Evolutionary conservation across 192 early-diverging fungal genomes (phyloP).

Genomic region (Tieghemiomyces parasiticus): DNA sequence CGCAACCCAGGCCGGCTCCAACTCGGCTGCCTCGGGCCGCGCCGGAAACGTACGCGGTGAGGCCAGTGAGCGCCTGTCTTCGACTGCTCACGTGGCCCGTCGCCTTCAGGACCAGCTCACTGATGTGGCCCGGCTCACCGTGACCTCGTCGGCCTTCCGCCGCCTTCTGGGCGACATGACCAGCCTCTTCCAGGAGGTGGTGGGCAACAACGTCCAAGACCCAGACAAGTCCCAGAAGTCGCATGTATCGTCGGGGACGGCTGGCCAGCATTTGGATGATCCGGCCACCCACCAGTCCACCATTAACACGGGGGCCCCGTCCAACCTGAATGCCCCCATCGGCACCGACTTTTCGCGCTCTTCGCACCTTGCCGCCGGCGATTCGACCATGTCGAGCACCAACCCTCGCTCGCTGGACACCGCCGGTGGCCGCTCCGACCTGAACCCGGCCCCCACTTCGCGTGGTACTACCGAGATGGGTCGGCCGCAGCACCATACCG

Average conservation of each 20-base stretch:
- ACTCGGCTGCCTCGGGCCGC: background rate
- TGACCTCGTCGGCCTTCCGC: constrained; percentile 32
- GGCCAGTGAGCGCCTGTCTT: background rate
- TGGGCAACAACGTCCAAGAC: background rate
- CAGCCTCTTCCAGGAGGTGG: constrained; percentile 19
- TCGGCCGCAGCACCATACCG: background rate
- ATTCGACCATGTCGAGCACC: too few species aligned
- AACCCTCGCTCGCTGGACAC: background rate
- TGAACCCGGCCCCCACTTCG: background rate
- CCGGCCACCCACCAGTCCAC: background rate
- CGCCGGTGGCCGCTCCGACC: too few species aligned
- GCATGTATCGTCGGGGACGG: background rate
- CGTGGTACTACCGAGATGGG: too few species aligned
- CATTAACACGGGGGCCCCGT: too few species aligned
- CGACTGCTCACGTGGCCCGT: background rate
- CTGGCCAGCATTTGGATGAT: background rate
- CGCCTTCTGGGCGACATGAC: constrained; percentile 24
- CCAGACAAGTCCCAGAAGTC: background rate
- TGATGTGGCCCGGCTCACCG: constrained; percentile 24
- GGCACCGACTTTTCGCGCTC: background rate
- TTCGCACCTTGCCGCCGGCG: background rate
- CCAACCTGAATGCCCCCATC: background rate
- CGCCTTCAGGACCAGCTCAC: background rate
- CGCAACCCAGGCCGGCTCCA: constrained; percentile 7
- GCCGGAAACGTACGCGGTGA: background rate